Base-by-base conservation (phyloP, 768 basidiomycete species). In the Mycena amicta region DNA sequence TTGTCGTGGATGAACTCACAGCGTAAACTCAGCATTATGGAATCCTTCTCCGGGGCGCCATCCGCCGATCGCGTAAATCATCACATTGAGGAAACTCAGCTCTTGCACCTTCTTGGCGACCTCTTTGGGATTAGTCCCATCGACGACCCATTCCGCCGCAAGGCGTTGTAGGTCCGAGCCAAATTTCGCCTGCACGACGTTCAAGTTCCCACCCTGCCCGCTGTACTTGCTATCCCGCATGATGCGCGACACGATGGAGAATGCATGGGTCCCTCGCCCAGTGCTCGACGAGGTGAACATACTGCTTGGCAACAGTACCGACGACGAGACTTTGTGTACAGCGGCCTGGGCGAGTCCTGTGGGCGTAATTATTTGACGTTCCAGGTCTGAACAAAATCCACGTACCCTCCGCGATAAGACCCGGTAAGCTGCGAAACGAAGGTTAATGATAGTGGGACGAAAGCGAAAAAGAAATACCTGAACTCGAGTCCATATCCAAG, bases 41-140 rank as follows among this genome's bases (percentile, higher is more conserved):
- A 84, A 88, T 2, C 68, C 63, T 12, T 69, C 60, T 25, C 68
- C 69, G 53, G 74, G 65, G 55, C 75, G 71, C 75, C 78, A 83
- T 3, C 83, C 87, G 5, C 78, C 80, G 20, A 84, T 72, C 2
- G 78, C 84, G 59, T 85, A 91, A 22, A 86, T 62, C n/a, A 88
- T 55, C 0, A 73, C 72, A 43, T 75, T 78, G 18, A 80, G 70
- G 84, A 87, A 91, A 4, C 74, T 66, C 3, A 92, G 61, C 63
- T 92, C 88, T 61, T 86, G 85, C 25, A 86, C 75, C 68, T 88
- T 90, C 18, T 74, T 68, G n/a, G 77, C 75, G 5, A 85, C 62
- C 60, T 78, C 74, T 29, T 72, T 63, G 37, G 75, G 62, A 53
- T 73, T 59, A 33, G 60, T 56, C 40, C 70, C 56, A 55, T 82